A percentile compares a stretch with the other conserved stretches of the same genome.
These are phyloP conservation scores for Dispira simplex DNA, from an alignment of 192 early-diverging fungal species.

Conservation along the genomic window DNA sequence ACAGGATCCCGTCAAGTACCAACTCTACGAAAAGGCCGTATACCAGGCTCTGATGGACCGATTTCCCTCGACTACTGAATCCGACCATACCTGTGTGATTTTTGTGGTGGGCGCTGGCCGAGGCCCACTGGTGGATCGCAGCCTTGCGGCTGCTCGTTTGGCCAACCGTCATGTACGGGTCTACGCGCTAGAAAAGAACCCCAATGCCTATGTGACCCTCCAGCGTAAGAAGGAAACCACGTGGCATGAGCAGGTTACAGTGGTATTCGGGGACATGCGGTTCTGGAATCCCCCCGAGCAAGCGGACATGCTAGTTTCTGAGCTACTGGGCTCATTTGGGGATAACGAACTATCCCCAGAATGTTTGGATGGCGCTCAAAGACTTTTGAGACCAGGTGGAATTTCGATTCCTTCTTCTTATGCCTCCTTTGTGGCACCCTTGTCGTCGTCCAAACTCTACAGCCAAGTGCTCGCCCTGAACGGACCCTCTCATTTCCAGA, in stretches of 20 bases:
- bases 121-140: slow-evolving; percentile 84
- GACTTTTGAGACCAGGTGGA: slow-evolving; percentile 48
- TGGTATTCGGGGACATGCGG: slow-evolving; percentile 88
- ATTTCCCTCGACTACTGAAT: slow-evolving; percentile 12
- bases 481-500: slow-evolving; percentile 58
- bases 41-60: slow-evolving; percentile 38
- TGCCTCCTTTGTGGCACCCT: slow-evolving; percentile 68
- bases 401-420: slow-evolving; percentile 86
- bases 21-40: slow-evolving; percentile 69
- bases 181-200: slow-evolving; percentile 93
- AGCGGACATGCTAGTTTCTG: slow-evolving; percentile 87
- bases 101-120: slow-evolving; percentile 93
- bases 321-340: slow-evolving; percentile 94
- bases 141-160: slow-evolving; percentile 56
- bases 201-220: slow-evolving; percentile 78
- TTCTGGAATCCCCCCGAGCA: slow-evolving; percentile 53
- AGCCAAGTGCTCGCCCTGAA: slow-evolving; percentile 53
- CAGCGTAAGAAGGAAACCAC: slow-evolving; percentile 49
- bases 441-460: slow-evolving; percentile 76
- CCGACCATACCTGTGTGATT: slow-evolving; percentile 33
- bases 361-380: slow-evolving; percentile 84
- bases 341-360: slow-evolving; percentile 99
- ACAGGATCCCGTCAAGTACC: slow-evolving; percentile 87
- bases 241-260: slow-evolving; percentile 70
- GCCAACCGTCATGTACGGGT: slow-evolving; percentile 43